A percentile compares a stretch with the other conserved stretches of the same genome.
Evolutionary conservation across 2,329 filamentous ascomycete genomes (phyloP).

Genomic region (Orbilia ellipsospora): DNA sequence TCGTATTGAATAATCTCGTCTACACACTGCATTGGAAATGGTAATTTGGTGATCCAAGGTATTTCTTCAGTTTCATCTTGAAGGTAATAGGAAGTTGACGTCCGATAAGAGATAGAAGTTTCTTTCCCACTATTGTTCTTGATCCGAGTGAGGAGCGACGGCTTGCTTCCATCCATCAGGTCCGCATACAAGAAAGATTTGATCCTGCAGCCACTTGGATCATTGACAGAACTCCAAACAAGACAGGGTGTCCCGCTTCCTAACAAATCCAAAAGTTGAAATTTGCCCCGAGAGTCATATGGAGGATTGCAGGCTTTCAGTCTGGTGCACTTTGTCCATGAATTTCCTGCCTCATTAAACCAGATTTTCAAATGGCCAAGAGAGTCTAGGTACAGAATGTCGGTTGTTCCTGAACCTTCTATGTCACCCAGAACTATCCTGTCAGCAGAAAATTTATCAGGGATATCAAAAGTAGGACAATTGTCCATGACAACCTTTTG

Average conservation of each 20-base stretch:
- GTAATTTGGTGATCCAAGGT: constrained; percentile 46
- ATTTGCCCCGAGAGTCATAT: constrained; percentile 4
- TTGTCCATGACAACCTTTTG: constrained; percentile 59
- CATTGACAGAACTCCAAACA: constrained; percentile 18
- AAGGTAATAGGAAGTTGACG: constrained; percentile 52
- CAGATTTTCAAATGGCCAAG: constrained; percentile 12
- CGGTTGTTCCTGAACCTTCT: constrained; percentile 35
- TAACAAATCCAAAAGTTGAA: constrained; percentile 28
- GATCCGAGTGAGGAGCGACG: constrained; percentile 21
- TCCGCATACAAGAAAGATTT: constrained; percentile 30
- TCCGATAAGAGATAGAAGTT: constrained; percentile 21
- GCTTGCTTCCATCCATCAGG: constrained; percentile 17
- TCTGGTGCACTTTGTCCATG: neutral
- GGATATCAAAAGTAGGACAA: constrained; percentile 56
- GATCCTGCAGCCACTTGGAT: neutral
- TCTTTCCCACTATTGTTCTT: constrained; percentile 28
- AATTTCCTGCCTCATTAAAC: constrained; percentile 27
- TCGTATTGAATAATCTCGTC: constrained; percentile 8
- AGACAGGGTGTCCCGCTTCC: constrained; percentile 42
- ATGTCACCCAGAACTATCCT: constrained; percentile 39
- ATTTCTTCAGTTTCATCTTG: constrained; percentile 17
- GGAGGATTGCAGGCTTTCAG: neutral
- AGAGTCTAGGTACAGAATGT: constrained; percentile 11
- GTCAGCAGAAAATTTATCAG: constrained; percentile 54
- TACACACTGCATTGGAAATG: constrained; percentile 51